Conservation (phyloP, 148 eudicot species). For the Salicornia ramosissima region DNA sequence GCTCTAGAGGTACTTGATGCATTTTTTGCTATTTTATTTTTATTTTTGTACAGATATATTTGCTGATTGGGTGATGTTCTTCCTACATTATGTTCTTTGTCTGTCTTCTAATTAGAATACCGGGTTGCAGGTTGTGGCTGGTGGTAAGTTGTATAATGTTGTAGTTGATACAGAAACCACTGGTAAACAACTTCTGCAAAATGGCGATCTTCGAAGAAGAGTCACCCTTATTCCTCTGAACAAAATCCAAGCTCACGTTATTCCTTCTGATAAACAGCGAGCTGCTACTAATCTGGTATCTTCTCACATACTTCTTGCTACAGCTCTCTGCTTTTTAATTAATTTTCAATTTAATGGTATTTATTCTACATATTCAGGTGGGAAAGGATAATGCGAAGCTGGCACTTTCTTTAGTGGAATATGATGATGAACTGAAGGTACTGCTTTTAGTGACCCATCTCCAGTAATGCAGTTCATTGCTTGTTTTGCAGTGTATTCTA, state of each 20-base stretch:
- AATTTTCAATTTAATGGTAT: not conserved
- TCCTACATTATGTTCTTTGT: slow-evolving; percentile 9
- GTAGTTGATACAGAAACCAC: slow-evolving; percentile 88
- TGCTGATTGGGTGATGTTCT: not conserved
- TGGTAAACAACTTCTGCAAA: slow-evolving; percentile 83
- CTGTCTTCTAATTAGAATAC: slow-evolving; percentile 3
- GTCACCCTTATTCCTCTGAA: slow-evolving; percentile 87
- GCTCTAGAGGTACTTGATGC: slow-evolving; percentile 76
- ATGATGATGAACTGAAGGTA: slow-evolving; percentile 84
- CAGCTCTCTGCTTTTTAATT: not conserved
- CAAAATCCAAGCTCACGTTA: slow-evolving; percentile 77
- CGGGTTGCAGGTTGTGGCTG: slow-evolving; percentile 77
- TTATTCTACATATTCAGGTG: slow-evolving; percentile 42
- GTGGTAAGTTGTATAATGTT: slow-evolving; percentile 81
- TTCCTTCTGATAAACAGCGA: slow-evolving; percentile 53
- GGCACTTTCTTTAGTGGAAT: slow-evolving; percentile 87
- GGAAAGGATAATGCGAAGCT: slow-evolving; percentile 90
- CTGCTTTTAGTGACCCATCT: not conserved
- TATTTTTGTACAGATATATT: not conserved
- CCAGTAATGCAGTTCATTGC: not conserved
- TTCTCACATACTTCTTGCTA: slow-evolving; percentile 11
- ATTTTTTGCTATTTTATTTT: not conserved
- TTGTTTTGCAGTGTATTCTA: not conserved
- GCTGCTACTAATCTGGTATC: slow-evolving; percentile 77
- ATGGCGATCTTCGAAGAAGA: slow-evolving; percentile 83